A percentile compares a stretch with the other conserved stretches of the same genome.
These are phyloP conservation scores for Talaromyces amestolkiae DNA, from an alignment of 2,329 filamentous ascomycete species.

Conservation along the genomic window DNA sequence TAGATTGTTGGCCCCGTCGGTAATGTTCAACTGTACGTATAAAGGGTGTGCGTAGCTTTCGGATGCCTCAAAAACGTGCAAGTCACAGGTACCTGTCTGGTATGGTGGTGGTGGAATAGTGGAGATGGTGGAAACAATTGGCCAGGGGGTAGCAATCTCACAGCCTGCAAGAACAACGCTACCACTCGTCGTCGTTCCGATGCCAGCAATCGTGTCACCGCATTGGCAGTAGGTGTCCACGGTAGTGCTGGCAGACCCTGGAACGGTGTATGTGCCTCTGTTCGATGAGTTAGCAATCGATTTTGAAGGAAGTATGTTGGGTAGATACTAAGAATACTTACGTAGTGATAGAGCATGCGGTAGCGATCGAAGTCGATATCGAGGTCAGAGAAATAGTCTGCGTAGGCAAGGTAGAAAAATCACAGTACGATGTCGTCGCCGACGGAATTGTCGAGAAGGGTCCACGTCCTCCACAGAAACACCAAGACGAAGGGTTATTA, in stretches of 20 bases:
- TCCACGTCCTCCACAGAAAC: slow-evolving; percentile 11
- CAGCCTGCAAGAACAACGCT: slow-evolving; percentile 6
- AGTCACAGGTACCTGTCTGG: slow-evolving; percentile 7
- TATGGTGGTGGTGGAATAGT: slow-evolving; percentile 13
- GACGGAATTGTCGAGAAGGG: slow-evolving; percentile 1
- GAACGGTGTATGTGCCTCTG: neutral
- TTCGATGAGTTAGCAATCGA: neutral
- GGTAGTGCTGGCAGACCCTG: neutral
- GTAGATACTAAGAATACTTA: neutral
- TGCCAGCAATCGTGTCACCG: neutral
- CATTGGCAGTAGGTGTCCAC: slow-evolving; percentile 9
- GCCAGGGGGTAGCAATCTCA: neutral
- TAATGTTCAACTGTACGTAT: slow-evolving; percentile 7
- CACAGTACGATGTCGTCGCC: slow-evolving; percentile 5
- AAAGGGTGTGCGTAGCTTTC: neutral
- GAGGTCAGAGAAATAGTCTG: slow-evolving; percentile 12
- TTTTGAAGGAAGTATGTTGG: no score
- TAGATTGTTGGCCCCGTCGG: slow-evolving; percentile 1
- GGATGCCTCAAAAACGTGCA: slow-evolving; percentile 7
- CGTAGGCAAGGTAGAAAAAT: neutral
- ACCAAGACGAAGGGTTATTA: slow-evolving; percentile 9
- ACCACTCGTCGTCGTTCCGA: slow-evolving; percentile 4
- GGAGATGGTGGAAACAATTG: slow-evolving; percentile 2
- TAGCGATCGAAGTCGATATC: slow-evolving; percentile 5
- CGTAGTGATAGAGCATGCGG: neutral